Conservation (phyloP, 345 rosid genomes). For the Salix suchowensis region DNA sequence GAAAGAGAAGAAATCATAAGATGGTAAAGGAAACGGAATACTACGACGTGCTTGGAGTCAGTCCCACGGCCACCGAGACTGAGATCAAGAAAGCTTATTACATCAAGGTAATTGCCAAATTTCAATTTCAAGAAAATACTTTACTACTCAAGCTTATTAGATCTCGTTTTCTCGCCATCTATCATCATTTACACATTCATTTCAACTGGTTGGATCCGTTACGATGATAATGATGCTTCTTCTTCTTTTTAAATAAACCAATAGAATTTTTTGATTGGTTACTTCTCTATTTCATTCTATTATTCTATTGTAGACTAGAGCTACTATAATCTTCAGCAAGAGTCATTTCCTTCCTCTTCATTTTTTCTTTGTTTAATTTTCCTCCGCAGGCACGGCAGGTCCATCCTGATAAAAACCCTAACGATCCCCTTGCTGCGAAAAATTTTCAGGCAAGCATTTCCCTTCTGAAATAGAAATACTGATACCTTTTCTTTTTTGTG, state of each 20-base stretch:
- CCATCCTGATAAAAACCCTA: slow-evolving; percentile 93
- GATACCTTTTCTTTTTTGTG: too few relatives aligned
- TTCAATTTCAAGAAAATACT: too few relatives aligned
- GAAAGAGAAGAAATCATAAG: slow-evolving; percentile 7
- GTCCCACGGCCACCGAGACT: slow-evolving; percentile 80
- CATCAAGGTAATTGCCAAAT: slow-evolving; percentile 53
- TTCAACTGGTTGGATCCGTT: not conserved
- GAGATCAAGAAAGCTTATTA: slow-evolving; percentile 98
- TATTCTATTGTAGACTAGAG: not conserved
- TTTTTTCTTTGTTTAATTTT: not conserved
- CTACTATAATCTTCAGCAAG: not conserved
- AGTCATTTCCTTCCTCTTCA: not conserved
- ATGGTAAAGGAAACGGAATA: slow-evolving; percentile 96
- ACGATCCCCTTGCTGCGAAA: slow-evolving; percentile 85
- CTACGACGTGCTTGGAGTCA: slow-evolving; percentile 91
- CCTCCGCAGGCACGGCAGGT: slow-evolving; percentile 86
- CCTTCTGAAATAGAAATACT: not conserved
- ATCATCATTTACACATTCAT: not conserved
- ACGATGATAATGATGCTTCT: not conserved
- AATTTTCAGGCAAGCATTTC: slow-evolving; percentile 68
- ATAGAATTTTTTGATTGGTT: not conserved
- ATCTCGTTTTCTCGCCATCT: not conserved
- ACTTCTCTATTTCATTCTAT: not conserved
- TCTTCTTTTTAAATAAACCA: too few relatives aligned
- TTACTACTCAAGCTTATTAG: not conserved